Conservation (phyloP, 1,284 basidiomycete genomes). For the Malassezia yamatoensis region DNA sequence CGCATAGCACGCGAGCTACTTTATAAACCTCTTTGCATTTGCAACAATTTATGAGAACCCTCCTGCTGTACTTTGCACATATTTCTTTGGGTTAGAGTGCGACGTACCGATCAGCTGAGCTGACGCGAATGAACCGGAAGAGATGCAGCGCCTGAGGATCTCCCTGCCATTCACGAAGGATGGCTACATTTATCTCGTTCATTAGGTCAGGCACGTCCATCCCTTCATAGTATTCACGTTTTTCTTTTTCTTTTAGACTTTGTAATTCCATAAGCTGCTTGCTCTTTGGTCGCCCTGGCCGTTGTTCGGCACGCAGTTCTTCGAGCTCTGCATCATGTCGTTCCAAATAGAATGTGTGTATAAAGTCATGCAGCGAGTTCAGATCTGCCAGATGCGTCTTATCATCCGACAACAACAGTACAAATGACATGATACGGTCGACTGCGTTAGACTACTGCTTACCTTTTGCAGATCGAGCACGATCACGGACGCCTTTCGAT, state of each 20-base stretch:
- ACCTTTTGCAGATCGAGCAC: slow-evolving; percentile 24
- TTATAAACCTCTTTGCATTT: slow-evolving; percentile 9
- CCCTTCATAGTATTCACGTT: slow-evolving; percentile 34
- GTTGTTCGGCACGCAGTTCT: slow-evolving; percentile 23
- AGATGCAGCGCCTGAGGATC: slow-evolving; percentile 36
- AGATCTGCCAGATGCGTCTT: slow-evolving; percentile 31
- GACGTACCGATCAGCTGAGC: slow-evolving; percentile 27
- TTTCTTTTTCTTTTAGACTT: slow-evolving; percentile 25
- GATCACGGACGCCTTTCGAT: slow-evolving; percentile 22
- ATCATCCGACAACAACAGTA: slow-evolving; percentile 38
- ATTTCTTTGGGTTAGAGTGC: slow-evolving; percentile 8
- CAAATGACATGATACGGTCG: slow-evolving; percentile 37
- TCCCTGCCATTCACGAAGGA: slow-evolving; percentile 42
- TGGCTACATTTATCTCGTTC: slow-evolving; percentile 30
- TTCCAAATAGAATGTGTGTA: slow-evolving; percentile 29
- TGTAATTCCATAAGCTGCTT: slow-evolving; percentile 35
- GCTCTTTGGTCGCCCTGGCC: slow-evolving; percentile 32
- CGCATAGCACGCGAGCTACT: slow-evolving; percentile 16
- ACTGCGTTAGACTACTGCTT: slow-evolving; percentile 17
- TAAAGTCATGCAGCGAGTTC: slow-evolving; percentile 31
- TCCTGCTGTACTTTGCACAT: slow-evolving; percentile 27
- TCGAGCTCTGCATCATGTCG: slow-evolving; percentile 35
- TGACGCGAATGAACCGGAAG: slow-evolving; percentile 42
- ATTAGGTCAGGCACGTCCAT: slow-evolving; percentile 41
- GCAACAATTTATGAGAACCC: slow-evolving; percentile 32